A percentile compares a stretch with the other conserved stretches of the same genome.
These are phyloP conservation scores for Fraxinus platypoda DNA, from an alignment of 305 asterid species.

Conservation along the genomic window DNA sequence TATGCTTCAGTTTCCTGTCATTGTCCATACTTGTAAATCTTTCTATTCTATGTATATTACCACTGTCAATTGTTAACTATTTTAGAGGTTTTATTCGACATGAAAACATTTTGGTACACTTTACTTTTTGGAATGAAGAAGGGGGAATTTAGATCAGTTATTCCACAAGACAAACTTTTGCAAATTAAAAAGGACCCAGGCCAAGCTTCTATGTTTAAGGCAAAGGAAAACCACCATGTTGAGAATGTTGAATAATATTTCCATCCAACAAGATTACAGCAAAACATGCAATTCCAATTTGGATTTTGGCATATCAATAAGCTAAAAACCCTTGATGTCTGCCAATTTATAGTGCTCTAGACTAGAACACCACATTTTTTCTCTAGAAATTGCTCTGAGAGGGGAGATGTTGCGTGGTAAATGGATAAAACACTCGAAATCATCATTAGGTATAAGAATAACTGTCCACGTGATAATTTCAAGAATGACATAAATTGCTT, in stretches of 20 bases:
- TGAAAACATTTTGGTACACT: not conserved
- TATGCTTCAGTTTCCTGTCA: not conserved
- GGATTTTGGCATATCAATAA: not conserved
- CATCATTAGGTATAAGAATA: not conserved
- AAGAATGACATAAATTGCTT: slow-evolving; percentile 18
- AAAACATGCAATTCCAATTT: slow-evolving; percentile 1
- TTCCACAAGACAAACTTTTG: not conserved
- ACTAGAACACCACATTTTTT: not conserved
- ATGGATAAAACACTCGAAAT: not conserved
- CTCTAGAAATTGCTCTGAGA: not conserved
- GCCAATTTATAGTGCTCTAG: not conserved
- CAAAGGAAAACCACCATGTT: not conserved
- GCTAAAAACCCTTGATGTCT: not conserved
- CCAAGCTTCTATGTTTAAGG: not conserved
- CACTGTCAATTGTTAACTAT: not conserved
- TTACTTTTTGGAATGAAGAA: not conserved
- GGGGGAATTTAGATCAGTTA: not conserved
- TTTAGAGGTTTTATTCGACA: not conserved
- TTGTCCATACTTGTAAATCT: not conserved
- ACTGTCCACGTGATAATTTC: slow-evolving; percentile 5
- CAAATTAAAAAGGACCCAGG: not conserved
- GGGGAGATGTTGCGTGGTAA: not conserved
- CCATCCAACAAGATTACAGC: not conserved
- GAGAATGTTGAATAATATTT: not conserved
- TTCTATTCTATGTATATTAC: not conserved